Base-by-base conservation (phyloP, 345 rosid species). In the Diplotaxis tenuifolia region DNA sequence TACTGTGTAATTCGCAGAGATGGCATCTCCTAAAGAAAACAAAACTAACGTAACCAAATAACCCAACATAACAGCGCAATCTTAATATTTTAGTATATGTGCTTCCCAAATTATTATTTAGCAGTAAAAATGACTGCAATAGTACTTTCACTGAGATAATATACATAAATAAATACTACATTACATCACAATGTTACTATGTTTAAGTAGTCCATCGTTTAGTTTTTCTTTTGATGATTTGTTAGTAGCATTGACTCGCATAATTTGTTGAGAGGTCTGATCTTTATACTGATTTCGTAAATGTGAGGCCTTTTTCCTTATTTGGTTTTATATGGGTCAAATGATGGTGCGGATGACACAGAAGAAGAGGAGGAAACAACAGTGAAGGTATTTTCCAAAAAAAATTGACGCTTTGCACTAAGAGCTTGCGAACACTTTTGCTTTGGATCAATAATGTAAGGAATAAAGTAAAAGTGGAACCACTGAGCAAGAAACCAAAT, bases 401-500 rank as follows among this genome's bases (percentile, higher is more conserved):
- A n/a, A 16, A 6, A 22, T 34, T 34, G 6, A 32, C 18, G 12
- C 9, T 22, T 55, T 55, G 34, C 32, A 23, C 19, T 25, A 12
- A 25, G 9, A 12, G 19, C 18, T 14, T 42, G n/a, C 2, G 7
- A 4, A 14, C 49, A 42, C n/a, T 14, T 42, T 42, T 12, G 49
- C 16, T 42, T 42, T 2, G 66, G 4, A 36, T 7, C 22, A 4
- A 29, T 5, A 20, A 20, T 36, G 1, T 20, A 20, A 31, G 42
- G 29, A 62, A 62, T 14, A 1, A 20, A 20, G 22, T 10, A 59
- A 11, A 73, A 71, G 80, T 65, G 55, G 76, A 19, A 18, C 71
- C 74, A 9, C 67, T 47, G 19, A 78, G 81, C 32, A 87, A 88
- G 83, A 83, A 87, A 45, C 68, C 82, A 0, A 79, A 69, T 11